Evolutionary conservation across 2,329 filamentous ascomycete genomes (phyloP).

Genomic region (Venturia oleaginea): DNA sequence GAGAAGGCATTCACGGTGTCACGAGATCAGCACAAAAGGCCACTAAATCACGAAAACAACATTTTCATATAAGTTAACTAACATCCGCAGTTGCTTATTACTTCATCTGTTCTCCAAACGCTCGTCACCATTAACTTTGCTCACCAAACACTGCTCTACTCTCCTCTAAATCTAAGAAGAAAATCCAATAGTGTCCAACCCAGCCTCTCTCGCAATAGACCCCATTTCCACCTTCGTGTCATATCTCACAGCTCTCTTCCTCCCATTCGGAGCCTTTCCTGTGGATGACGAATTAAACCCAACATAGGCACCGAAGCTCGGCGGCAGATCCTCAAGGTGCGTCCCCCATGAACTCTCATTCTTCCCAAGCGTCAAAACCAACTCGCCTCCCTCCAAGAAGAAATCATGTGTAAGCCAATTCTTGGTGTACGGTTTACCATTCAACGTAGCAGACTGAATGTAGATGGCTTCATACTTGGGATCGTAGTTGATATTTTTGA

Average conservation of each 20-base stretch:
- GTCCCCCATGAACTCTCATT: constrained; percentile 38
- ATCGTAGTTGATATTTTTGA: constrained; percentile 35
- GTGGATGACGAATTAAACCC: constrained; percentile 12
- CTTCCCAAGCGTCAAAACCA: constrained; percentile 34
- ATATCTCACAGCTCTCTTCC: background rate
- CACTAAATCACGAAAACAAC: too few relatives aligned
- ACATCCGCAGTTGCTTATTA: too few relatives aligned
- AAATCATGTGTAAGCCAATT: constrained; percentile 39
- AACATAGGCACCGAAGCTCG: constrained; percentile 25
- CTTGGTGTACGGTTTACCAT: constrained; percentile 33
- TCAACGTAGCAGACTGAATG: constrained; percentile 34
- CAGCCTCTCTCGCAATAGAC: background rate
- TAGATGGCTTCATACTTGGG: constrained; percentile 33
- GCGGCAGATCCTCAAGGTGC: constrained; percentile 32
- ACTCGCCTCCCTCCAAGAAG: constrained; percentile 33
- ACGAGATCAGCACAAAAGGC: too few relatives aligned
- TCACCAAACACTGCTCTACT: too few relatives aligned
- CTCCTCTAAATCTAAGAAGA: background rate
- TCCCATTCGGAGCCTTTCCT: background rate
- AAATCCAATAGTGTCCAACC: background rate
- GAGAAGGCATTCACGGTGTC: too few relatives aligned
- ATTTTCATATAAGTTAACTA: too few relatives aligned
- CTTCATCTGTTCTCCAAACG: too few relatives aligned
- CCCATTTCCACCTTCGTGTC: background rate
- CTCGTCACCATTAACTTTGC: too few relatives aligned